These are phyloP conservation scores for Nitzschia palea DNA, from an alignment of 108 stramenopile species.

Conservation along the genomic window DNA sequence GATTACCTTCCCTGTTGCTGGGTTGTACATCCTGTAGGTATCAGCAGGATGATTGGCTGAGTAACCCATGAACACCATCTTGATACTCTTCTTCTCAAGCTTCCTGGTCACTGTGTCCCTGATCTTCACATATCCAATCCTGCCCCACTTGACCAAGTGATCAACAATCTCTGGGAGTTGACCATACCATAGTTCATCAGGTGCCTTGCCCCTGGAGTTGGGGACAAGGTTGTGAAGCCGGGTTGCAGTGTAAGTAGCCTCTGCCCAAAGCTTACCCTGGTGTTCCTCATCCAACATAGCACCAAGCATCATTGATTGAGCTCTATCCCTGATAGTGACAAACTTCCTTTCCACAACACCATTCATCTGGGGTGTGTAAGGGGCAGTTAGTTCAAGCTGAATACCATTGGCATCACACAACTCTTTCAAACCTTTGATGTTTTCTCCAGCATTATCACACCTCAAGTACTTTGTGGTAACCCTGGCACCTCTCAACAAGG, in stretches of 20 bases:
- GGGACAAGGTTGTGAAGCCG: too few relatives aligned
- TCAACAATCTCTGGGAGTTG: too few relatives aligned
- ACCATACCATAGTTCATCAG: too few relatives aligned
- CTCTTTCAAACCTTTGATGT: background rate
- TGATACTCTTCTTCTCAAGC: background rate
- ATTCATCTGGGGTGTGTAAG: too few relatives aligned
- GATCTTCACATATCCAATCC: too few relatives aligned
- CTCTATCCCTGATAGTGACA: background rate
- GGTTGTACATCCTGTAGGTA: constrained; percentile 6
- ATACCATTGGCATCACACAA: background rate
- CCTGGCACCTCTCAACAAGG: background rate
- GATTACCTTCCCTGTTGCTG: background rate
- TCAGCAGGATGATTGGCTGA: background rate
- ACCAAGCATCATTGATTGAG: background rate
- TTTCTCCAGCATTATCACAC: constrained; percentile 7
- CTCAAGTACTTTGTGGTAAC: background rate
- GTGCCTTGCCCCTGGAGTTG: too few relatives aligned
- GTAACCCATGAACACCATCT: background rate
- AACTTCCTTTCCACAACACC: too few relatives aligned
- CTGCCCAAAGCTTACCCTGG: too few relatives aligned
- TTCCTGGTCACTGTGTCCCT: too few relatives aligned
- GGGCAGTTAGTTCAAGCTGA: background rate
- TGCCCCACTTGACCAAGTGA: too few relatives aligned
- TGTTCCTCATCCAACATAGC: too few relatives aligned
- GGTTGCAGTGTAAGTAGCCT: too few relatives aligned